Evolutionary conservation across 1,284 basidiomycete genomes (phyloP), one percentile per base, ranked within the genome.

Genomic region (Acaromyces ingoldii): DNA sequence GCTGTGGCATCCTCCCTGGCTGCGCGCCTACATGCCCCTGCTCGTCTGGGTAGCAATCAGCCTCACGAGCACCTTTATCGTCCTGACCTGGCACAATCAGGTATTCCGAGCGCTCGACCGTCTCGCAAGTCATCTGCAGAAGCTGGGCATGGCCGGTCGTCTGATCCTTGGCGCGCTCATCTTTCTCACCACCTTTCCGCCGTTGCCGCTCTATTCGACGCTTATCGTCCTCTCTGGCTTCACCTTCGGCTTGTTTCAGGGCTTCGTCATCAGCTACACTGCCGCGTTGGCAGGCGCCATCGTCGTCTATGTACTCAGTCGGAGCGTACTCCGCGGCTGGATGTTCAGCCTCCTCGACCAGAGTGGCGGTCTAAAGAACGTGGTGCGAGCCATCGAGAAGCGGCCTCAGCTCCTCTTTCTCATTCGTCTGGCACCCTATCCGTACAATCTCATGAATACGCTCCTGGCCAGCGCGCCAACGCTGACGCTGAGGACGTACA

Each of bases 161-260:
- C 30, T 64, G 6, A 51, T 68, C 40, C 58, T 72, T 25, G 68
- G 71, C 42, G 53, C 57, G 34, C 60, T 73, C 49, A 70, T 74
- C 55, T 72, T 73, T 42, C 49, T 72, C 45, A 72, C 56, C 70
- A 78, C 56, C 65, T 78, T 63, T 72, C 75, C 88, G 51, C 89
- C 89, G 34, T 67, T 91, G 47, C 89, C 88, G 39, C 79, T 91
- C 60, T 91, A 91, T 77, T 89, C 87, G 63, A 91, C 88, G 7
- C 81, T 91, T 77, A 88, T 90, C 75, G 82, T 87, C 66, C 81
- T 91, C 60, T 87, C 87, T 53, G 88, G 88, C 33, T 91, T 90
- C 77, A 88, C 88, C 11, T 91, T 85, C 70, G 88, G 89, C 51
- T 79, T 86, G 29, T 85, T 84, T 83, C 82, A 81, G 41, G 88